Base-by-base conservation (phyloP, 2,329 filamentous ascomycete genomes). In the Fusarium coicis region DNA sequence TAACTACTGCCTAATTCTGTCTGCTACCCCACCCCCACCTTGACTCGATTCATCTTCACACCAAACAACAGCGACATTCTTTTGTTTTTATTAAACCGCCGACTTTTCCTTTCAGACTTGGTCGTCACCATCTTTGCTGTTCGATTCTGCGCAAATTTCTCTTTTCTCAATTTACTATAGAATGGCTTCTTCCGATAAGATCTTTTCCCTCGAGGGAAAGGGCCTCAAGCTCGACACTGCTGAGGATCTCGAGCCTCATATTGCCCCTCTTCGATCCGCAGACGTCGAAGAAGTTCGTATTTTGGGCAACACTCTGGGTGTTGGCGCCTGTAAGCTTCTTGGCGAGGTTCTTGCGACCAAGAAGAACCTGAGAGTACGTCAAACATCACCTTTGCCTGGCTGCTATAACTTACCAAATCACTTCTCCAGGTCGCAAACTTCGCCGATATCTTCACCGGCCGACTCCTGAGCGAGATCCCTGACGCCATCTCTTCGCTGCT, bases 401-500 rank as follows among this genome's bases (percentile, higher is more conserved):
- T 23, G 14, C 23, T 18, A 15, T 32, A 23, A 37, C 10, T 61
- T 21, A 23, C 57, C 71, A 59, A 74, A 56, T 23, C 5, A 40
- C 30, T 37, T 43, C 39, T 44, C n/a, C 77, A 92, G 90, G 86
- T 92, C 79, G 95, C 93, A 80, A 97, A 98, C 84, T 88, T 99
- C 64, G 95, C 95, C 82, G 96, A 99, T 83, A 97, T 99, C 86
- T 99, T 98, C 86, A 99, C 96, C 66, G 94, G 93, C 37, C 94
- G 96, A 75, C 90, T 98, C 50, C 91, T 98, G 72, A 93, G 91
- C 82, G 96, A 99, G 82, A 99, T 99, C 73, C 96, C 96, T 53
- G 92, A 93, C 73, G 96, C 96, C 12, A 90, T 99, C 61, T 93
- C 93, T 50, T 91, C 90, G 66, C 91, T 99, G 53, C 91, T 99